Conservation (phyloP, 176 grass and related monocot genomes). For the Dactylis glomerata region DNA sequence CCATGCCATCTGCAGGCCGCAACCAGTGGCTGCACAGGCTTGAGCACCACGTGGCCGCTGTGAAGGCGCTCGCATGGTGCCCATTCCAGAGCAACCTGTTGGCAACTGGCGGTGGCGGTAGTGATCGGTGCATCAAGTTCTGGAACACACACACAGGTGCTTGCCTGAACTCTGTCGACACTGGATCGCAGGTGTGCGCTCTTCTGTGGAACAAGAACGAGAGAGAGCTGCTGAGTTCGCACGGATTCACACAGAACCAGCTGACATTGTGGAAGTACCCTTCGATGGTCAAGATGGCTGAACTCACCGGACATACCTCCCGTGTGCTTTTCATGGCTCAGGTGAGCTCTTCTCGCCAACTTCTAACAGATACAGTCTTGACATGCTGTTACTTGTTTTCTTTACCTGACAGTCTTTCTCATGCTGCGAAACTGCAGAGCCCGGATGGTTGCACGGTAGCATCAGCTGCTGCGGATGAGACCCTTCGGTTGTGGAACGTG, state of each 20-base stretch:
- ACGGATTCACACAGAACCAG: constrained; percentile 36
- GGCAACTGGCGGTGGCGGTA: constrained; percentile 31
- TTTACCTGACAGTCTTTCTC: constrained; percentile 8
- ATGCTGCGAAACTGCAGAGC: constrained; percentile 39
- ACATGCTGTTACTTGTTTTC: not conserved
- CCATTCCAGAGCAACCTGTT: constrained; percentile 49
- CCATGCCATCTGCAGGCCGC: constrained; percentile 17
- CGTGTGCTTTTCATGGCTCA: constrained; percentile 38
- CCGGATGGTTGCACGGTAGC: constrained; percentile 63
- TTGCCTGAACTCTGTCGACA: constrained; percentile 24
- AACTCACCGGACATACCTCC: constrained; percentile 32
- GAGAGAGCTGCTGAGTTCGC: constrained; percentile 47
- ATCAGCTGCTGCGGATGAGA: constrained; percentile 64
- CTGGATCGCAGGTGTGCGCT: constrained; percentile 25
- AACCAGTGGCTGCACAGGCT: constrained; percentile 49
- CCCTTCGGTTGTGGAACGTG: constrained; percentile 65
- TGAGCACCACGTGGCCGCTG: constrained; percentile 32
- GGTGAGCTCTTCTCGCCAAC: not conserved
- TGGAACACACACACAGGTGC: constrained; percentile 24
- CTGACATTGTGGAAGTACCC: constrained; percentile 42
- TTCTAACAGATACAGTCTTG: not conserved
- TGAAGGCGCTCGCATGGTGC: constrained; percentile 51
- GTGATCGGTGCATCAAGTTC: constrained; percentile 51
- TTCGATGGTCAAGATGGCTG: constrained; percentile 42
- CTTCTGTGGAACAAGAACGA: constrained; percentile 47